A percentile compares a stretch with the other conserved stretches of the same genome.
Conservation (phyloP, 306 rosid genomes). For the Casuarina glauca region DNA sequence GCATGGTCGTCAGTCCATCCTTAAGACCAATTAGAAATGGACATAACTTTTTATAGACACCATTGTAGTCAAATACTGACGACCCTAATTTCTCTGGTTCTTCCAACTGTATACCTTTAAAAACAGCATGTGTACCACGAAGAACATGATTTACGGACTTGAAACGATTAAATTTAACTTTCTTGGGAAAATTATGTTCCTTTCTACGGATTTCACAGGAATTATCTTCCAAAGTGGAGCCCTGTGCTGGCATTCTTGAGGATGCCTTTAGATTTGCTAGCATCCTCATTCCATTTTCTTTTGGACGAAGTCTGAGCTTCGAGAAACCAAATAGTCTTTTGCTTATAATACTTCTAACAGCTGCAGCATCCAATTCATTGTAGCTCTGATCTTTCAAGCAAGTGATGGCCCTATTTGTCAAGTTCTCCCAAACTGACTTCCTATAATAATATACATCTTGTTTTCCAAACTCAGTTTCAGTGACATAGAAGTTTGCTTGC, state of each 20-base stretch:
- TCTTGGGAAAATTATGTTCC: neutral
- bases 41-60: constrained; percentile 63
- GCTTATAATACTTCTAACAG: constrained; percentile 57
- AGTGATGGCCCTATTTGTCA: constrained; percentile 46
- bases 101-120: constrained; percentile 58
- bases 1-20: constrained; percentile 37
- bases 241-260: constrained; percentile 51
- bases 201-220: constrained; percentile 28
- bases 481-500: constrained; percentile 85
- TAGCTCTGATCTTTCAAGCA: constrained; percentile 57
- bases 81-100: constrained; percentile 78
- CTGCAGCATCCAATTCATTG: constrained; percentile 48
- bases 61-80: constrained; percentile 90
- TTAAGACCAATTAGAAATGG: constrained; percentile 53
- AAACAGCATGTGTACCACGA: constrained; percentile 61
- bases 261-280: constrained; percentile 79
- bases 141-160: constrained; percentile 70
- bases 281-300: constrained; percentile 75
- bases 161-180: constrained; percentile 37
- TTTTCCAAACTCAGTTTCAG: constrained; percentile 74
- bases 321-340: constrained; percentile 87
- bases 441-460: constrained; percentile 68
- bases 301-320: constrained; percentile 80
- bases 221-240: constrained; percentile 28
- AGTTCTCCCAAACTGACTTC: constrained; percentile 77